Evolutionary conservation across 1,139 yeast species (phyloP).

Genomic region (Sugiyamaella pinicola): DNA sequence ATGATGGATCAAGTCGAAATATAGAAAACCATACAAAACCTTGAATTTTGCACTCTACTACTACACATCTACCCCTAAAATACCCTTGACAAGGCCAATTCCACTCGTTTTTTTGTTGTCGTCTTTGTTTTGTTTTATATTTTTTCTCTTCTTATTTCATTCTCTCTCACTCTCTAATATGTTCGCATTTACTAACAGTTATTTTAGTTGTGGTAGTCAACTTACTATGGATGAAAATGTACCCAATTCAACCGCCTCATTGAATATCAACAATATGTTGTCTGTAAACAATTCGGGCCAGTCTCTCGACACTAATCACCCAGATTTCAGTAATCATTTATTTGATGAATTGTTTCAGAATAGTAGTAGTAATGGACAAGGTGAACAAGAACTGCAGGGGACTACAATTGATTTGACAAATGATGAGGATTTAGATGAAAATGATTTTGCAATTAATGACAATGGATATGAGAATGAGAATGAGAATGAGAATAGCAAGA

Average conservation of each 20-base stretch:
- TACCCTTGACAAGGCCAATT: no score
- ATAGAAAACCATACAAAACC: no score
- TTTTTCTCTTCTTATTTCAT: no score
- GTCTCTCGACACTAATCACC: constrained; percentile 2
- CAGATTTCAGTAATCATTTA: constrained; percentile 2
- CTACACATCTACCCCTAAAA: no score
- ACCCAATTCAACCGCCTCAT: constrained; percentile 2
- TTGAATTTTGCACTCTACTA: no score
- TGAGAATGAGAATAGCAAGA: no score
- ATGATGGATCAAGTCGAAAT: no score
- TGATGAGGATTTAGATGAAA: neutral
- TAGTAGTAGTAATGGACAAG: neutral
- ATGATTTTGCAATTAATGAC: neutral
- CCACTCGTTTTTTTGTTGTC: no score
- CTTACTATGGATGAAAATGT: constrained; percentile 6
- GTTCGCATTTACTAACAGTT: neutral
- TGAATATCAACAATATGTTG: neutral
- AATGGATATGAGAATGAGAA: no score
- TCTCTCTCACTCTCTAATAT: neutral
- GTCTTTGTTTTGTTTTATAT: no score
- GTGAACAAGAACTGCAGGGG: no score
- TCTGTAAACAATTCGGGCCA: neutral
- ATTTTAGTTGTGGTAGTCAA: neutral
- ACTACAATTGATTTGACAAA: constrained; percentile 6
- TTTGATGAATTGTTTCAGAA: neutral